These are phyloP conservation scores for Cryptosporidium bovis DNA, from an alignment of 169 alveolate genomes.

Conservation along the genomic window DNA sequence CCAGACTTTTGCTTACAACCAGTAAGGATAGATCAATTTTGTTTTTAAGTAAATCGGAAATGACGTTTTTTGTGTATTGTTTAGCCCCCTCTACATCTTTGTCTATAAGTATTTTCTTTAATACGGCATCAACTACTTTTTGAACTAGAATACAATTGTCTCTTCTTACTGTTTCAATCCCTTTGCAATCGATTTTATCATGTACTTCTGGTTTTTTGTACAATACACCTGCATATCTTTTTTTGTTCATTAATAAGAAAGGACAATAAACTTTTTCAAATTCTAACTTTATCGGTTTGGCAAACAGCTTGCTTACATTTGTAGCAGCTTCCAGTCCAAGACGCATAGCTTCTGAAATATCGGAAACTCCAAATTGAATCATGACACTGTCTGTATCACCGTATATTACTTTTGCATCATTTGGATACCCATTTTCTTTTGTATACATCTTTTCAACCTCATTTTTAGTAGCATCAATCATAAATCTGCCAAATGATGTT, in stretches of 20 bases:
- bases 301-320: conserved; percentile 88
- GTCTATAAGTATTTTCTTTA: conserved; percentile 91
- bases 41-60: conserved; percentile 93
- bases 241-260: conserved; percentile 94
- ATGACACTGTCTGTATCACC: conserved; percentile 99
- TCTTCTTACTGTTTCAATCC: conserved; percentile 96
- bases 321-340: conserved; percentile 94
- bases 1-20: conserved; percentile 97
- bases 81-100: conserved; percentile 92
- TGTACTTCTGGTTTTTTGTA: conserved; percentile 93
- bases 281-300: conserved; percentile 94
- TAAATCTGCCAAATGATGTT: conserved; percentile 95
- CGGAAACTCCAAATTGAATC: conserved; percentile 95
- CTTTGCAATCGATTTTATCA: conserved; percentile 98
- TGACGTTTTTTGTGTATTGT: conserved; percentile 83
- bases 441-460: conserved; percentile 86
- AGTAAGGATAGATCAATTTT: conserved; percentile 95
- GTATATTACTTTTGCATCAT: conserved; percentile 93
- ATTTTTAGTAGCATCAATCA: conserved; percentile 94
- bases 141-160: conserved; percentile 97
- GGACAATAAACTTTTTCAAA: conserved; percentile 99
- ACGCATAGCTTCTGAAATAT: conserved; percentile 92
- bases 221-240: conserved; percentile 96
- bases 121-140: conserved; percentile 92
- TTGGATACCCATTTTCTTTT: conserved; percentile 89